Base-by-base conservation (phyloP, 2,329 filamentous ascomycete genomes). In the Sodiomyces alkalinus region DNA sequence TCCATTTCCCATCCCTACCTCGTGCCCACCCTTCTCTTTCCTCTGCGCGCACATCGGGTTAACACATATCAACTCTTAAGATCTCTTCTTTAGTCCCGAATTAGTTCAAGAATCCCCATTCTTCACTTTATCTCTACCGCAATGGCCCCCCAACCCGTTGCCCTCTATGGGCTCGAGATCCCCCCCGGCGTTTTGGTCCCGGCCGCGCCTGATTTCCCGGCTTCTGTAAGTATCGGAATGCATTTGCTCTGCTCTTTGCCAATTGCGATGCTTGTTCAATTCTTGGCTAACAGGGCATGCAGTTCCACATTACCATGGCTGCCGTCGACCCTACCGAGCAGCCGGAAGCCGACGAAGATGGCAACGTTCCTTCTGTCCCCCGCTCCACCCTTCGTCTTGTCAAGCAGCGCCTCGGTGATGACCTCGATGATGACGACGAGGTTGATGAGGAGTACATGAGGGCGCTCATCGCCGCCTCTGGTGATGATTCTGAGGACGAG, bases 241-340 rank as follows among this genome's bases (percentile, higher is more conserved):
- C n/a, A n/a, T n/a, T 32, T 22, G 31, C 39, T 39, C 16, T 12
- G 7, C n/a, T n/a, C n/a, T n/a, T n/a, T 17, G 14, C 21, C n/a
- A 20, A 9, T 14, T 12, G 4, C 15, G 6, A 10, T 15, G n/a
- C 14, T 17, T 12, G 2, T 12, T 25, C 23, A 17, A 9, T 17
- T 9, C 9, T 17, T 11, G 7, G 35, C 50, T 55, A 38, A 58
- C 37, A 39, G n/a, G 26, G 28, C 27, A 27, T 19, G 17, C 46
- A 93, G 86, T 92, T 94, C 62, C 83, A 83, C 53, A 83, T 98
- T 49, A 96, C 86, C 47, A 98, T 98, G 90, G 90, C 92, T 46
- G 90, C 90, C 40, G 78, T 98, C 52, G 87, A 98, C 52, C 90
- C 90, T 33, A 83, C 73, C 46, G 80, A 80, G 44, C 65, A 72